A percentile compares a stretch with the other conserved stretches of the same genome.
phyloP scores from a whole-genome alignment of 805 yeast genomes.

The Ogataea populi-albae region DNA sequence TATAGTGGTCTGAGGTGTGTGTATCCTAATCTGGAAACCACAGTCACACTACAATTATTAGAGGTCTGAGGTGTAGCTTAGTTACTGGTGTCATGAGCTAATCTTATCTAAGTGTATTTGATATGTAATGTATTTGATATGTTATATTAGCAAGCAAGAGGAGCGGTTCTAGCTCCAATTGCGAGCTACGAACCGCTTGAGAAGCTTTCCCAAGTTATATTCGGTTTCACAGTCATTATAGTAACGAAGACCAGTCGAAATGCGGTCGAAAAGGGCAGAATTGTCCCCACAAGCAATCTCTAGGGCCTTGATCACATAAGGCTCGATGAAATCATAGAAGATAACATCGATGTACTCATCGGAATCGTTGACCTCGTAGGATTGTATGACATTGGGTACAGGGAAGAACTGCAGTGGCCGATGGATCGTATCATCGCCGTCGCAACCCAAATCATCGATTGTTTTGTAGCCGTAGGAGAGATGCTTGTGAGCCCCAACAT shows the following conservation, averaged over 20 bases:
- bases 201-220: constrained; percentile 41
- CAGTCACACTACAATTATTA: constrained; percentile 1
- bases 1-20: constrained; percentile 1
- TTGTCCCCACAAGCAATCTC: constrained; percentile 20
- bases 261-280: constrained; percentile 10
- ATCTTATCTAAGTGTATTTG: no score
- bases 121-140: no score
- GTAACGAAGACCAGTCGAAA: constrained; percentile 12
- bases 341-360: constrained; percentile 58
- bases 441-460: constrained; percentile 74
- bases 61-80: no score
- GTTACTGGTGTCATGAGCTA: no score
- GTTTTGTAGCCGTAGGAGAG: constrained; percentile 73
- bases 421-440: constrained; percentile 85
- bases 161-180: constrained; percentile 28
- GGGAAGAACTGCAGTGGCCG: constrained; percentile 53
- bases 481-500: constrained; percentile 5
- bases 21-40: constrained; percentile 1
- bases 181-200: constrained; percentile 39
- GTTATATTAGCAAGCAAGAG: no score
- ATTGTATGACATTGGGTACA: constrained; percentile 77
- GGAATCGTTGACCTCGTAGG: constrained; percentile 33
- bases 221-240: constrained; percentile 37
- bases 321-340: constrained; percentile 71
- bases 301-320: constrained; percentile 26